Base-by-base conservation (phyloP, 495 filamentous ascomycete genomes). In the Tuber melanosporum region DNA sequence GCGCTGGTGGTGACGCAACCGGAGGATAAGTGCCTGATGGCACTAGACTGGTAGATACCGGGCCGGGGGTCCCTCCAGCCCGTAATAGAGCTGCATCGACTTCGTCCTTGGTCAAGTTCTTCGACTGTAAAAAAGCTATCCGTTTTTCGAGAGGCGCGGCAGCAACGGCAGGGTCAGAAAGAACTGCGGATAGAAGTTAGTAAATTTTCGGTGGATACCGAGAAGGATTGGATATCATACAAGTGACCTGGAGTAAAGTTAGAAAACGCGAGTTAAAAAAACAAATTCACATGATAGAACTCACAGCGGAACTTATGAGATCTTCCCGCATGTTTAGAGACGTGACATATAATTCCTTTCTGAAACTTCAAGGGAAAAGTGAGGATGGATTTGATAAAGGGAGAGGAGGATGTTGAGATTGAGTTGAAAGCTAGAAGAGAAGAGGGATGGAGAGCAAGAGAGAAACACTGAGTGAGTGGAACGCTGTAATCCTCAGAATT, bases 101-200 rank as follows among this genome's bases (percentile, higher is more conserved):
- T 85, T 99, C 95, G 85, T 98, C 94, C 85, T 94, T 92, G 4
- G 95, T 98, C 22, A 99, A 88, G 83, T 98, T 98, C 85, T 99
- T 99, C 0, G 95, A 97, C 84, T 95, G 92, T 32, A 99, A 88
- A 80, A 99, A 99, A 20, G 94, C 91, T 74, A 98, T 87, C 75
- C 93, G 89, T 85, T 96, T 97, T 79, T 98, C 96, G 74, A 97
- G 86, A n/a, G 96, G 91, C 1, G 95, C 93, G 3, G 89, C 89
- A n/a, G 93, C 89, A 73, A 98, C 94, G 52, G 91, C 93, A 15
- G 95, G 94, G 83, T 99, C 95, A 86, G 93, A 92, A 72, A 99
- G 91, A 84, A 99, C 95, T 98, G 79, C 71, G 71, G 49, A 72
- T 10, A 44, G 41, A 66, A 17, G 78, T 84, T 80, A 83, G 81